phyloP scores from a whole-genome alignment of 2,329 filamentous ascomycete species.

The Dryadomyces sulphureus region DNA sequence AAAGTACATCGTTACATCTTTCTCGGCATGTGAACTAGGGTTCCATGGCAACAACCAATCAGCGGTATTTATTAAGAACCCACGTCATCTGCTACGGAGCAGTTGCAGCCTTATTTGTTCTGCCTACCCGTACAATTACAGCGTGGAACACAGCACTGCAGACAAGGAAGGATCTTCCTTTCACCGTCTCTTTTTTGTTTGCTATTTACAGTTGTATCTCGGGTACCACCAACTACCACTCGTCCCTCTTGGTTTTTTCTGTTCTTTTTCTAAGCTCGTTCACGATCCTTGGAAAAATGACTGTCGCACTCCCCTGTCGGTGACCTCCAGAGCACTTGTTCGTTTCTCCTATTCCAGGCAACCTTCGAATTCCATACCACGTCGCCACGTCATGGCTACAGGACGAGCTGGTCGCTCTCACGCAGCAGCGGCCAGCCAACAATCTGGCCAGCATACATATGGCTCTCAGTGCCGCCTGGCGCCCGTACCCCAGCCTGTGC shows the following conservation, averaged over 20 bases:
- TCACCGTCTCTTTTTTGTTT: neutral
- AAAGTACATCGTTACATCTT: too few species aligned
- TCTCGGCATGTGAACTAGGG: too few species aligned
- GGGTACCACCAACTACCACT: too few species aligned
- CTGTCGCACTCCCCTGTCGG: neutral
- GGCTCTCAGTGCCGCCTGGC: conserved; percentile 43
- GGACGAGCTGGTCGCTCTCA: neutral
- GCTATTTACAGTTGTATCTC: too few species aligned
- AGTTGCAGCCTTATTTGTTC: neutral
- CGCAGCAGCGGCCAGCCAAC: neutral
- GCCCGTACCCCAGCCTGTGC: conserved; percentile 25
- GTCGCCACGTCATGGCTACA: neutral
- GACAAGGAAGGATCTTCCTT: neutral
- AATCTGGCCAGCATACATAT: conserved; percentile 36
- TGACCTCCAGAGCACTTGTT: neutral
- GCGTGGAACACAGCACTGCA: neutral
- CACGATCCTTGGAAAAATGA: neutral
- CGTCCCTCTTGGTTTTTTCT: neutral
- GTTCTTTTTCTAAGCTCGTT: neutral
- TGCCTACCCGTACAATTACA: too few species aligned
- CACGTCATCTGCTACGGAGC: too few species aligned
- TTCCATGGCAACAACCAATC: too few species aligned
- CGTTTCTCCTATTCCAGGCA: neutral
- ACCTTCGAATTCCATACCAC: neutral
- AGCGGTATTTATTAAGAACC: too few species aligned